Evolutionary conservation across 805 yeast genomes (phyloP), one percentile per base, ranked within the genome.

Genomic region (Suhomyces xylopsoci): DNA sequence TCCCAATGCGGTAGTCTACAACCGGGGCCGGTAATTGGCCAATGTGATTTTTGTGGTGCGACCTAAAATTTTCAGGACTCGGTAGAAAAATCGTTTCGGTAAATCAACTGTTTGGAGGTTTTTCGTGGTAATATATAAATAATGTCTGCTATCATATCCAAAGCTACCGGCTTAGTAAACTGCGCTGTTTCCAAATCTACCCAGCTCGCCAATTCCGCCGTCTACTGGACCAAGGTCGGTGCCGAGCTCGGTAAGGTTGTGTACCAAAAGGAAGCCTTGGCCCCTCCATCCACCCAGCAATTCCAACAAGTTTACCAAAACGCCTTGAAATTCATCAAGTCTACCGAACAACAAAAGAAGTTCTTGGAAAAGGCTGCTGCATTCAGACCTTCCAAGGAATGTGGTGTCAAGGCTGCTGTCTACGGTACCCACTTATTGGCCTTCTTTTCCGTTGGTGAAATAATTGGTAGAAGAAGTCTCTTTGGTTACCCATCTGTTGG

Each of bases 371-470:
- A 76, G 55, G 73, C 81, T 52, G 73, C 79, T 58, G 66, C 72
- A 57, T 64, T 81, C 65, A 71, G 68, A 58, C 76, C 74, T 55
- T 71, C 78, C 69, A 84, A 80, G 70, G 84, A 81, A 61, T 79
- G 80, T 65, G 79, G 75, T 59, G 71, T 83, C 62, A 84, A 82
- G 74, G 88, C 81, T 69, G 86, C 87, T 62, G 86, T 92, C 47
- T 84, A 83, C 74, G 85, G 84, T 61, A 75, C 91, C 61, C 99
- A 94, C 77, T 75, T 93, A 51, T 78, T 89, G 60, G 99, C 97
- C 58, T 81, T 92, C 70, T 94, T 91, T 76, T 84, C 97, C 25
- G 80, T 93, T 46, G 99, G 99, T 69, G 99, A 94, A 81, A 84
- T 92, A 62, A 81, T 94, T 66, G 99, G 99, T 67, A 90, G 98